phyloP scores from a whole-genome alignment of 2,329 filamentous ascomycete genomes.

The Colletotrichum lentis region DNA sequence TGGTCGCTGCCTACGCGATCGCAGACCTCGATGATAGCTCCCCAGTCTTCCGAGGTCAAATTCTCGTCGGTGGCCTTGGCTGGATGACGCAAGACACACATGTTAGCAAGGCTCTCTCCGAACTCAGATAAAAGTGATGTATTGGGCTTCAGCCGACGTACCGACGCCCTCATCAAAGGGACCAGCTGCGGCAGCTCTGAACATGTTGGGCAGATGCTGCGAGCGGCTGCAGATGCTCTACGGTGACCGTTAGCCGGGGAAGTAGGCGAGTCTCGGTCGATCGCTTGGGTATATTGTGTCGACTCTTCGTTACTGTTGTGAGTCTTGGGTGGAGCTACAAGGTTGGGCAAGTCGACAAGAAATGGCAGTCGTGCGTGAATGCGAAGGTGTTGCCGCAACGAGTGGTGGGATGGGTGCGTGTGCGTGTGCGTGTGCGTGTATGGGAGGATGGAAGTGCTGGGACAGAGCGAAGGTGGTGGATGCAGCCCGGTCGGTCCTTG shows the following conservation, averaged over 20 bases:
- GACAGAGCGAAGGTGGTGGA: conserved; percentile 1
- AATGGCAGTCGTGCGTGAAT: background rate
- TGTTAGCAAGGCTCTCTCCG: background rate
- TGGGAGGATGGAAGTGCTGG: background rate
- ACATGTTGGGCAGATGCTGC: conserved; percentile 56
- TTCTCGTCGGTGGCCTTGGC: conserved; percentile 95
- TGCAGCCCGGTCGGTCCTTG: conserved; percentile 11
- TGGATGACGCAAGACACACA: conserved; percentile 42
- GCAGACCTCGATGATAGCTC: conserved; percentile 70
- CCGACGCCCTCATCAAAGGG: conserved; percentile 68
- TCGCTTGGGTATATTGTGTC: too few species aligned
- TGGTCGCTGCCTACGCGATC: conserved; percentile 64
- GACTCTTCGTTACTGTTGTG: too few species aligned
- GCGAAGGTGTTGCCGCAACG: background rate
- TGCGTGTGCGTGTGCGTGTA: background rate
- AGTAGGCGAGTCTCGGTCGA: too few species aligned
- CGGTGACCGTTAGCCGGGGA: background rate
- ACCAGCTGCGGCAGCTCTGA: conserved; percentile 64
- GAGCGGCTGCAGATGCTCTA: conserved; percentile 29
- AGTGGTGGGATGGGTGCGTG: background rate
- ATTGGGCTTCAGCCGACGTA: conserved; percentile 48
- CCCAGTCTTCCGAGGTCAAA: conserved; percentile 82
- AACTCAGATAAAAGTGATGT: background rate
- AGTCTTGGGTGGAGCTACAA: background rate
- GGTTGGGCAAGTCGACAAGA: background rate